phyloP scores from a whole-genome alignment of 768 basidiomycete genomes.

The Agrocybe pediades region DNA sequence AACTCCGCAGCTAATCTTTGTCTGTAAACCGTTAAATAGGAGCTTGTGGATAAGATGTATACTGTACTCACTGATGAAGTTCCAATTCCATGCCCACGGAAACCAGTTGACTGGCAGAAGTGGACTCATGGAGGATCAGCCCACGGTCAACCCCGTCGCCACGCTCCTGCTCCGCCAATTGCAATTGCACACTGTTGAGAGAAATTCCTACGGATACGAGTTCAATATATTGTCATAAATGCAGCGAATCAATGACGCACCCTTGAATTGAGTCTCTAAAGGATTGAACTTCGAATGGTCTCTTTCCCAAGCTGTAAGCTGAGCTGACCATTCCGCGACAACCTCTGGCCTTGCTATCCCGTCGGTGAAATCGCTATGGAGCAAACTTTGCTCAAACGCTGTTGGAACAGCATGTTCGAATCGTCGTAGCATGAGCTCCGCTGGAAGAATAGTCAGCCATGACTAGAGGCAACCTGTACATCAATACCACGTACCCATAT shows the following conservation, averaged over 20 bases:
- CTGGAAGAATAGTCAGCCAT: not conserved
- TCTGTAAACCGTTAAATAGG: too few species aligned
- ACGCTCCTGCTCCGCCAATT: too few species aligned
- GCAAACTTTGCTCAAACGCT: not conserved
- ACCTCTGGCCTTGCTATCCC: not conserved
- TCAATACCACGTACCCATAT: not conserved
- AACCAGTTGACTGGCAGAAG: too few species aligned
- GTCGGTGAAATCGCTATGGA: not conserved
- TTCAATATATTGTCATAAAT: not conserved
- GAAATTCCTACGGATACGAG: not conserved
- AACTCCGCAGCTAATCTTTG: not conserved
- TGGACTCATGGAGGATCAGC: too few species aligned
- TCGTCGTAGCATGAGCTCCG: not conserved
- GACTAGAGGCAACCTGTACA: not conserved
- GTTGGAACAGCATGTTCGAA: not conserved
- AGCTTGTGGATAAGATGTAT: too few species aligned
- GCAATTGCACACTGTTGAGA: not conserved
- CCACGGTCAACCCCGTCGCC: too few species aligned
- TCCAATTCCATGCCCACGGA: too few species aligned
- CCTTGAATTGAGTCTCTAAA: not conserved
- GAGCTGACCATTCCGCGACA: not conserved
- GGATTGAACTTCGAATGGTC: not conserved
- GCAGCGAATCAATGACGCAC: too few species aligned
- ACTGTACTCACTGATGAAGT: too few species aligned
- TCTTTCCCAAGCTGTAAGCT: not conserved